These are phyloP conservation scores for Tulasnella calospora DNA, from an alignment of 768 basidiomycete genomes.

Conservation along the genomic window DNA sequence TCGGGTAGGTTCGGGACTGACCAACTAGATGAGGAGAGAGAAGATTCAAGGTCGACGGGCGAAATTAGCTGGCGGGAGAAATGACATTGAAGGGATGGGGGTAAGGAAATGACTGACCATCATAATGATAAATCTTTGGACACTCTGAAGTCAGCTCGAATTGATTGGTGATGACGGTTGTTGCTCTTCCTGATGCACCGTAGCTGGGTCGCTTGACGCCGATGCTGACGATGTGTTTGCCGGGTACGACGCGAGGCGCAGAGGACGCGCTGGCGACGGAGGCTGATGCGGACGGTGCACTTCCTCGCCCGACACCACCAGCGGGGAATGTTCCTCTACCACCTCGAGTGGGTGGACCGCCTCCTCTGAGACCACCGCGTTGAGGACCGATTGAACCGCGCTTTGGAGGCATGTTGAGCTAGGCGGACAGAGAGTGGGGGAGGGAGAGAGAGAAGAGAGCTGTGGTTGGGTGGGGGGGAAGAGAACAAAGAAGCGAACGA, in stretches of 20 bases:
- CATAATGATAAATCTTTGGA: conserved; percentile 67
- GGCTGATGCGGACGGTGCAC: not conserved
- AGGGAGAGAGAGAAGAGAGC: not conserved
- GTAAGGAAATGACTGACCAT: conserved; percentile 50
- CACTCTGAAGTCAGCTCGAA: conserved; percentile 60
- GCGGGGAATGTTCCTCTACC: not conserved
- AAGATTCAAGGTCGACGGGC: not conserved
- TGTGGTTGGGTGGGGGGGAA: not conserved
- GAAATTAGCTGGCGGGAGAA: not conserved
- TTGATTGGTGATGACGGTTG: conserved; percentile 53
- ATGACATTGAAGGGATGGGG: not conserved
- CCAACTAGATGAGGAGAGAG: conserved; percentile 39
- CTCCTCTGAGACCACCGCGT: not conserved
- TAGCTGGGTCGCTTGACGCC: conserved; percentile 35
- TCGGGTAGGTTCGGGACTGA: conserved; percentile 35
- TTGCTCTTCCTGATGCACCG: conserved; percentile 51
- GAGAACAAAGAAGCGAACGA: not conserved
- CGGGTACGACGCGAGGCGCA: not conserved
- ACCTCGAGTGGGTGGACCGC: not conserved
- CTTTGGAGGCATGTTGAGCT: not conserved
- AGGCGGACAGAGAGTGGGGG: not conserved
- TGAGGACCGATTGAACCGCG: not conserved
- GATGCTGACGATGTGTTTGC: conserved; percentile 9
- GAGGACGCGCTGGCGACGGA: not conserved
- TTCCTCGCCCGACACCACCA: not conserved